Base-by-base conservation (phyloP, 345 rosid genomes). In the Populus davidiana region DNA sequence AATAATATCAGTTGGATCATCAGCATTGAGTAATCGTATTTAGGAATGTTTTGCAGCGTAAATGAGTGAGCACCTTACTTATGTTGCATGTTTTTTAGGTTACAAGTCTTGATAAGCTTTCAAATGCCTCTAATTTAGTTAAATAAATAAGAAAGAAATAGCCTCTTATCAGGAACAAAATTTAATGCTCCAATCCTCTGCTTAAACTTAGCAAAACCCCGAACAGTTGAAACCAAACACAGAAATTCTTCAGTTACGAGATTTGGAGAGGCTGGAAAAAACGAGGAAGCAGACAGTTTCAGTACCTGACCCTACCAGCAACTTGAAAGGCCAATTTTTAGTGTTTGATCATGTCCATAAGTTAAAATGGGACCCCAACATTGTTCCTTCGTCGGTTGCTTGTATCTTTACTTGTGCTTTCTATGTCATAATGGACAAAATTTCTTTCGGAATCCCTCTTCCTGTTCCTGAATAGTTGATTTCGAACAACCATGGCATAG, bases 401-500 rank as follows among this genome's bases (percentile, higher is more conserved):
- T 1, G 9, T 8, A 17, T 54, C 10, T 44, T n/a, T 12, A 9
- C 44, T 14, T 33, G 35, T 47, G 35, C 62, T 77, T 62, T 33
- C 27, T 71, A 35, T 64, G 81, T 50, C 72, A 78, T 21, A 16
- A 49, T 3, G 7, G 9, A 66, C 76, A 47, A 47, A 41, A 43
- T 65, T 65, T 49, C 39, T 41, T n/a, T 52, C 3, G 65, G 39
- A 52, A 66, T 0, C 33, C 16, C 39, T 16, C 66, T 50, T 49
- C 64, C 66, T 31, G 10, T 67, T 49, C 64, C 66, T 31, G 10
- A 75, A 67, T 4, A 61, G 36, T 75, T 44, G 71, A 62, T 62
- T 69, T 25, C 39, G 69, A 69, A 72, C 82, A 21, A 59, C 77
- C 65, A 54, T 83, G 78, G 77, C 81, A 72, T 50, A 18, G 47